Evolutionary conservation across 176 grass and related monocot species (phyloP), one percentile per base, ranked within the genome.

Genomic region (Paspalum notatum): DNA sequence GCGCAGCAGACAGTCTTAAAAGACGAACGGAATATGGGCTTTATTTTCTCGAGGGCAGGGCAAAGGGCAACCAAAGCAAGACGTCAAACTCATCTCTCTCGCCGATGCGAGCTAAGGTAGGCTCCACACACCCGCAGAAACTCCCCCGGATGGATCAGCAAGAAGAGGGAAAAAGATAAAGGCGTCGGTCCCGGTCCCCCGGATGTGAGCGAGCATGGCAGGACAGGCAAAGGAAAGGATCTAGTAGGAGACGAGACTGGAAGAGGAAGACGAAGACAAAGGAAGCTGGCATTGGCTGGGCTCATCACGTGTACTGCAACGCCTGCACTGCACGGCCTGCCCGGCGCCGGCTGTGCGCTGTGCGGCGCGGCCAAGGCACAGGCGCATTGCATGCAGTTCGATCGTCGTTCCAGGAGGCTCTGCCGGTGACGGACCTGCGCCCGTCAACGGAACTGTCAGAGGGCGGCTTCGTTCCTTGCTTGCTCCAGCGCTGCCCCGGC

Each of bases 281-380:
- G 67, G 67, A 26, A 66, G 49, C 59, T 45, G 45, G 49, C 39
- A 73, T 66, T 88, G 71, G 76, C 27, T 53, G 0, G 62, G 76
- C 82, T 89, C 87, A 89, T 89, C 87, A 89, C 82, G 87, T 85
- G 87, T 48, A 59, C 69, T 89, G 76, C 87, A n/a, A n/a, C 32
- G 32, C 1, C 32, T 32, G 32, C 32, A 15, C 81, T 24, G 44
- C 61, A 1, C 75, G 11, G 44, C 6, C n/a, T 80, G 86, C 68
- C 75, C 12, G 62, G 12, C 7, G 52, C 25, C 25, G 58, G 24
- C 26, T n/a, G 10, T 37, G 74, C 55, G 11, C 24, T 44, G 45
- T 12, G 57, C 57, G 22, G 22, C 57, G 55, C 56, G 46, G 46
- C 46, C 12, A 5, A 43, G 42, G 42, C 42, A 8, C 42, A 56